A percentile compares a stretch with the other conserved stretches of the same genome.
These are phyloP conservation scores for Astraeus odoratus DNA, from an alignment of 768 basidiomycete genomes.

Conservation along the genomic window DNA sequence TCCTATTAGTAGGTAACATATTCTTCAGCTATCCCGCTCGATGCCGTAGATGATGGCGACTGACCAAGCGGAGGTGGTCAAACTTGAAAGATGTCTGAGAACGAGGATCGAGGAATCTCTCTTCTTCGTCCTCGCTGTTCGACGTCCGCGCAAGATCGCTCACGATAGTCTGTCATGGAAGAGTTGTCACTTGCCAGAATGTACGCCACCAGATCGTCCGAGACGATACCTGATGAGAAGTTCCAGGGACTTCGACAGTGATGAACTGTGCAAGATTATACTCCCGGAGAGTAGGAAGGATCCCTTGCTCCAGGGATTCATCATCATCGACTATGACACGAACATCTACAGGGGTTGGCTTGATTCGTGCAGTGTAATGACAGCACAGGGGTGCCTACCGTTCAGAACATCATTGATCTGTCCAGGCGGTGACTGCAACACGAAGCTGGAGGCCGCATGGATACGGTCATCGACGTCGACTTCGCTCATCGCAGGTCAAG, in stretches of 20 bases:
- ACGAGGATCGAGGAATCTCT: conserved; percentile 80
- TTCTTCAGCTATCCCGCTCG: conserved; percentile 5
- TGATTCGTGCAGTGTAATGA: conserved; percentile 4
- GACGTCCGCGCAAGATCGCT: conserved; percentile 60
- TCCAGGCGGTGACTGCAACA: conserved; percentile 89
- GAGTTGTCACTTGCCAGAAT: background rate
- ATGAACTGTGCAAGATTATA: conserved; percentile 90
- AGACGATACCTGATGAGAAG: conserved; percentile 62
- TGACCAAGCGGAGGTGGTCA: conserved; percentile 78
- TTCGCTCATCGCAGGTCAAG: conserved; percentile 39
- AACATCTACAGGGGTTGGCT: conserved; percentile 51
- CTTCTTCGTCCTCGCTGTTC: conserved; percentile 37
- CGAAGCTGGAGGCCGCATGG: conserved; percentile 65
- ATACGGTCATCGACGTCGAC: conserved; percentile 49
- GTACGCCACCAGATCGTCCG: background rate
- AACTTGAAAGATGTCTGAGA: conserved; percentile 74
- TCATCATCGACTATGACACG: conserved; percentile 88
- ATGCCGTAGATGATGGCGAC: conserved; percentile 22
- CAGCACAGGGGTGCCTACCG: conserved; percentile 38
- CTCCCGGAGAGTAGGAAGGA: conserved; percentile 69
- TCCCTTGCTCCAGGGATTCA: conserved; percentile 67
- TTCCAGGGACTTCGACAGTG: conserved; percentile 75
- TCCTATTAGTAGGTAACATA: conserved; percentile 41
- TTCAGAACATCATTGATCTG: conserved; percentile 96
- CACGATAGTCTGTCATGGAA: conserved; percentile 61